These are phyloP conservation scores for Breynia disticha DNA, from an alignment of 441 rosid genomes.

Conservation along the genomic window DNA sequence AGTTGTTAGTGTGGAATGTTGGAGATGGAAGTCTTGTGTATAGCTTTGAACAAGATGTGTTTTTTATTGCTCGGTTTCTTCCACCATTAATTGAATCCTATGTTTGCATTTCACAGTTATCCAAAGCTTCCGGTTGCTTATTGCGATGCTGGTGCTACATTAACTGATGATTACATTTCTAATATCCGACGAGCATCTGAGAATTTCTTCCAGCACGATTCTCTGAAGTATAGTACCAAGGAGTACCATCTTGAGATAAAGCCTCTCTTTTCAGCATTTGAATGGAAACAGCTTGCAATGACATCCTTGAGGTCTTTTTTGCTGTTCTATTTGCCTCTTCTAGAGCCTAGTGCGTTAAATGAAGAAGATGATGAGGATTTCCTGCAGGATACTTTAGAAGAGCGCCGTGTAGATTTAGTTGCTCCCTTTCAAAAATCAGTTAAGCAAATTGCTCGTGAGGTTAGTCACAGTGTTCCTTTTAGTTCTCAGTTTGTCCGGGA, in stretches of 20 bases:
- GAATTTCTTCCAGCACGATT: slow-evolving; percentile 31
- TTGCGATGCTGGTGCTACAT: slow-evolving; percentile 73
- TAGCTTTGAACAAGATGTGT: too few species aligned
- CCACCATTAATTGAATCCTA: slow-evolving; percentile 12
- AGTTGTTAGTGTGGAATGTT: too few species aligned
- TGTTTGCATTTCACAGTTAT: slow-evolving; percentile 27
- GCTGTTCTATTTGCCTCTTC: slow-evolving; percentile 71
- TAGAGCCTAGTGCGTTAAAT: slow-evolving; percentile 50
- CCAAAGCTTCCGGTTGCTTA: slow-evolving; percentile 57
- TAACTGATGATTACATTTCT: slow-evolving; percentile 49
- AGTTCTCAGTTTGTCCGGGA: too few species aligned
- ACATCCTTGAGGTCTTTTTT: slow-evolving; percentile 80
- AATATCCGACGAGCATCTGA: slow-evolving; percentile 32
- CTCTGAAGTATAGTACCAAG: slow-evolving; percentile 44
- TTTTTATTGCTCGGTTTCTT: too few species aligned
- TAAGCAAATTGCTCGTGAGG: slow-evolving; percentile 89
- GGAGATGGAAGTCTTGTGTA: too few species aligned
- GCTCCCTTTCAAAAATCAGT: slow-evolving; percentile 77
- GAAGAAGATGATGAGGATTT: slow-evolving; percentile 74
- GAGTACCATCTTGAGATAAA: slow-evolving; percentile 62
- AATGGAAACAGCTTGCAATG: slow-evolving; percentile 61
- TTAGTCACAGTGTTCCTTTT: slow-evolving; percentile 23
- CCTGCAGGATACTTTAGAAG: too few species aligned
- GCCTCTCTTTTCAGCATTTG: slow-evolving; percentile 80
- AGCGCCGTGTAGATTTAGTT: slow-evolving; percentile 48